These are phyloP conservation scores for Solanum chaucha DNA, from an alignment of 257 asterid species.

Conservation along the genomic window DNA sequence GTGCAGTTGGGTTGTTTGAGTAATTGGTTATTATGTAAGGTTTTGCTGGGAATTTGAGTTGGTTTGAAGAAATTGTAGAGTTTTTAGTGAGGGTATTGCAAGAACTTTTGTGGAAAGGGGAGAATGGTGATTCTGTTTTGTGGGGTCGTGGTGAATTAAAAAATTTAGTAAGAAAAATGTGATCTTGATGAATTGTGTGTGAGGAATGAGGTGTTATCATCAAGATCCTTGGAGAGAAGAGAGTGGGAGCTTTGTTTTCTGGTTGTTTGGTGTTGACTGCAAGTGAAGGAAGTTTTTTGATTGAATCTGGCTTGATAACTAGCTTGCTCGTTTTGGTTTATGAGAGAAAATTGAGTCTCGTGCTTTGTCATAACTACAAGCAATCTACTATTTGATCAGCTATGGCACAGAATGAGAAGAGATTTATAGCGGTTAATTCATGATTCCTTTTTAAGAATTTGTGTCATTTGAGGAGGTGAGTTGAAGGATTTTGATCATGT, in stretches of 20 bases:
- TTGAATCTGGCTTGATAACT: neutral
- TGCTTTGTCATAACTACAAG: neutral
- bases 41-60: neutral
- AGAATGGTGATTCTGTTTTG: neutral
- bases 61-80: neutral
- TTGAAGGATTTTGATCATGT: neutral
- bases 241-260: neutral
- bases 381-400: neutral
- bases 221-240: neutral
- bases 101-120: neutral
- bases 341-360: neutral
- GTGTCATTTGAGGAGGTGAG: neutral
- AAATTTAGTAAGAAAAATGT: neutral
- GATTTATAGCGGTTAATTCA: neutral
- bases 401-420: neutral
- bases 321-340: neutral
- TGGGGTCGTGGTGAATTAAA: neutral
- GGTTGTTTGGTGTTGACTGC: neutral
- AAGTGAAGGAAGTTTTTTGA: neutral
- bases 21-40: neutral
- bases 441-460: neutral
- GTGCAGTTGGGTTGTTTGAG: neutral
- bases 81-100: neutral
- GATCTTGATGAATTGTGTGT: neutral
- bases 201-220: neutral